Conservation (phyloP, 495 filamentous ascomycete genomes). For the Penicillium lividum region DNA sequence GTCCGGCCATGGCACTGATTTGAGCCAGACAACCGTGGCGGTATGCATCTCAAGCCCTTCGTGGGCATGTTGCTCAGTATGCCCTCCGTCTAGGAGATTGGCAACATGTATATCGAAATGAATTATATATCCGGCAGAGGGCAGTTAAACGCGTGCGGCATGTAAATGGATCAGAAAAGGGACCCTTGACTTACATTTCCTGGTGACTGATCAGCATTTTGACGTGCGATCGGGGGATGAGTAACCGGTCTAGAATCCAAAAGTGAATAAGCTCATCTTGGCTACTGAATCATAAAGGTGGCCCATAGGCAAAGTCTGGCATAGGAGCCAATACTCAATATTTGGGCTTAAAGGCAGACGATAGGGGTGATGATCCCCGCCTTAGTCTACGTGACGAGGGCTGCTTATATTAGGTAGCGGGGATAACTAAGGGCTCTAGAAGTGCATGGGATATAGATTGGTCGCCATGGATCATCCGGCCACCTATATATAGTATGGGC, state of each 20-base stretch:
- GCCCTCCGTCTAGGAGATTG: background rate
- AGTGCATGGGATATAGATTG: background rate
- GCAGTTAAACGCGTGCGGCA: background rate
- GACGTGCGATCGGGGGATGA: background rate
- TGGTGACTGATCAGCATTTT: background rate
- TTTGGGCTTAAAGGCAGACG: too few relatives aligned
- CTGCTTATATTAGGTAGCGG: too few relatives aligned
- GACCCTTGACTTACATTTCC: background rate
- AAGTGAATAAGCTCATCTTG: constrained; percentile 1
- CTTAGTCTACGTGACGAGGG: too few relatives aligned
- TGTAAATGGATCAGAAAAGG: background rate
- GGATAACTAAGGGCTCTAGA: too few relatives aligned
- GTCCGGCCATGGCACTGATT: too few relatives aligned
- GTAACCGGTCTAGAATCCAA: background rate
- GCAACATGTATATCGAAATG: background rate
- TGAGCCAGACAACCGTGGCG: too few relatives aligned
- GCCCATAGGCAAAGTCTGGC: background rate
- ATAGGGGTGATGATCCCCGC: too few relatives aligned
- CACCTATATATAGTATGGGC: background rate
- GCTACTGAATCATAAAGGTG: constrained; percentile 1
- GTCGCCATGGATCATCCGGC: background rate
- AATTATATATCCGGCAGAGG: background rate
- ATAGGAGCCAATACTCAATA: background rate
- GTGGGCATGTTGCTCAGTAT: background rate
- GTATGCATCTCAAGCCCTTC: background rate